Evolutionary conservation across 257 asterid species (phyloP).

Genomic region (Fraxinus pennsylvanica): DNA sequence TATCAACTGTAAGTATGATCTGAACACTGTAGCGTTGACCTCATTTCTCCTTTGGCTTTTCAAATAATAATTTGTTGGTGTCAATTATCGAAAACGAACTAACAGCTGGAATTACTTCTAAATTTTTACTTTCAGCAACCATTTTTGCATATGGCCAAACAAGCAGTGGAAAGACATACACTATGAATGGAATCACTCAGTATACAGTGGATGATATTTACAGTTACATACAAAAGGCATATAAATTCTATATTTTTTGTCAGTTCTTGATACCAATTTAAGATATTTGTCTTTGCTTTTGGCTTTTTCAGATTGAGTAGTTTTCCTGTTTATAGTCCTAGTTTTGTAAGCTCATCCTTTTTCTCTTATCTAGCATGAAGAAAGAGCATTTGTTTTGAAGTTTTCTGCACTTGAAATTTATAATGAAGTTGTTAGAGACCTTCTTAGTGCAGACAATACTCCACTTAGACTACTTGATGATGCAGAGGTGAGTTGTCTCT

Average conservation of each 20-base stretch:
- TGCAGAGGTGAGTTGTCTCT: constrained; percentile 77
- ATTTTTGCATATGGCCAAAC: constrained; percentile 92
- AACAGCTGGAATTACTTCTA: neutral
- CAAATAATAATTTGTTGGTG: neutral
- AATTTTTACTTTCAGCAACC: constrained; percentile 62
- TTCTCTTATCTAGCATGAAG: constrained; percentile 6
- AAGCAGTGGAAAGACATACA: constrained; percentile 44
- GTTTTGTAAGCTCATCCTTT: neutral
- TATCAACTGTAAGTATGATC: constrained; percentile 76
- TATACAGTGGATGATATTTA: constrained; percentile 68
- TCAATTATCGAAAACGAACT: neutral
- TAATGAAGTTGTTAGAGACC: constrained; percentile 96
- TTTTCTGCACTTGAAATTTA: constrained; percentile 42
- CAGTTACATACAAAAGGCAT: constrained; percentile 44
- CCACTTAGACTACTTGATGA: constrained; percentile 91
- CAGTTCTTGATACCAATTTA: constrained; percentile 17
- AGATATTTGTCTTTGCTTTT: constrained; percentile 7
- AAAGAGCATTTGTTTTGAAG: constrained; percentile 51
- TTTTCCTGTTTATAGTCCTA: neutral
- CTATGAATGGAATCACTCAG: constrained; percentile 96
- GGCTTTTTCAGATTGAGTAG: neutral
- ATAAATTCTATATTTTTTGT: constrained; percentile 10
- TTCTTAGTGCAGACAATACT: constrained; percentile 73
- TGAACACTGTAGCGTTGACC: constrained; percentile 18
- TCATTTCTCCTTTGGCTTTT: neutral